Conservation (phyloP, 768 basidiomycete genomes). For the Lentinus tigrinus region DNA sequence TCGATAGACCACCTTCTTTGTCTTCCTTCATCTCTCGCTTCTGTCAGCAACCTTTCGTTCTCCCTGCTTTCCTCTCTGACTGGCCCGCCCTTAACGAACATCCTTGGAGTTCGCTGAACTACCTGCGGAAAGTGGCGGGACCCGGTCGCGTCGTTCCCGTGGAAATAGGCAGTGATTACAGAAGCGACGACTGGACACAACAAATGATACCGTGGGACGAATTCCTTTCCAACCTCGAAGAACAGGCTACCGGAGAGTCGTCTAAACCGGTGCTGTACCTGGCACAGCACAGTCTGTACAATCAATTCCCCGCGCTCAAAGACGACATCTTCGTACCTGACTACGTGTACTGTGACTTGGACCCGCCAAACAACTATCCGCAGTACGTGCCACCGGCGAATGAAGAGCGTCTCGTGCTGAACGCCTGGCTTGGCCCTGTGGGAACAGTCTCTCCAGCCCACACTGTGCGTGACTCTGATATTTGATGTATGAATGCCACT, state of each 20-base stretch:
- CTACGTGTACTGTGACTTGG: constrained; percentile 73
- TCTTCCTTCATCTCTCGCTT: constrained; percentile 41
- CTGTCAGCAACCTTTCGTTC: constrained; percentile 64
- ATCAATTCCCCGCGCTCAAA: constrained; percentile 78
- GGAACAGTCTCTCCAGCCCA: constrained; percentile 88
- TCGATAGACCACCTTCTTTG: constrained; percentile 55
- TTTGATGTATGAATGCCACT: neutral
- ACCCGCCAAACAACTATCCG: constrained; percentile 40
- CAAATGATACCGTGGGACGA: constrained; percentile 72
- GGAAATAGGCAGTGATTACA: constrained; percentile 86
- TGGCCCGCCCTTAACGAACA: constrained; percentile 80
- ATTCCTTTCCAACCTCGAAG: constrained; percentile 55
- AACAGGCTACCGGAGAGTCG: constrained; percentile 32
- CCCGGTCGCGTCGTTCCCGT: constrained; percentile 86
- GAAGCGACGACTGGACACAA: constrained; percentile 79
- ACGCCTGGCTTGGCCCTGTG: constrained; percentile 80
- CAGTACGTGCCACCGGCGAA: constrained; percentile 65
- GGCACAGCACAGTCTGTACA: constrained; percentile 85
- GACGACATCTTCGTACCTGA: constrained; percentile 84
- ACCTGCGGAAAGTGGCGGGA: constrained; percentile 72
- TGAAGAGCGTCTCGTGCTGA: constrained; percentile 64
- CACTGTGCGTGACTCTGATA: constrained; percentile 50
- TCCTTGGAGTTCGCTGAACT: constrained; percentile 68
- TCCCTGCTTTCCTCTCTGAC: constrained; percentile 56
- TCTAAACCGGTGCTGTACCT: constrained; percentile 59